Percentiles rank a stretch among this genome's conserved stretches.
Evolutionary conservation across 345 rosid genomes (phyloP).

Genomic region (Lepidium didymum): DNA sequence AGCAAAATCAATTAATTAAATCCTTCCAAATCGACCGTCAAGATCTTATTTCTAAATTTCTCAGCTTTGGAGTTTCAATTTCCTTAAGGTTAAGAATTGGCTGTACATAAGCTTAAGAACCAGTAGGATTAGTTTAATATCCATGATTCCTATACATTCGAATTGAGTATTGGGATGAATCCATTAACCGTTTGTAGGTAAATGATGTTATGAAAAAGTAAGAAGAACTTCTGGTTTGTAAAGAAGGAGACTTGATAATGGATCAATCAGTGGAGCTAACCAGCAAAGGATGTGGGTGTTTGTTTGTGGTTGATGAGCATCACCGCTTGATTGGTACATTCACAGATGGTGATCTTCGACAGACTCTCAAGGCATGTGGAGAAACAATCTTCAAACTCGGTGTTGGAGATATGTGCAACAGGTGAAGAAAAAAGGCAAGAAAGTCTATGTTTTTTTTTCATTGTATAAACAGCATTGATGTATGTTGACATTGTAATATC

Average conservation of each 20-base stretch:
- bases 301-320: slow-evolving; percentile 64
- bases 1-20: background rate
- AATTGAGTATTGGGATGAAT: background rate
- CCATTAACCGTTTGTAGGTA: slow-evolving; percentile 38
- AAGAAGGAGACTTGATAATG: slow-evolving; percentile 86
- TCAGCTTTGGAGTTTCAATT: background rate
- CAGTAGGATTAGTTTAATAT: slow-evolving; percentile 41
- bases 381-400: slow-evolving; percentile 88
- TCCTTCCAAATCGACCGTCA: slow-evolving; percentile 48
- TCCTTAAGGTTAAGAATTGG: background rate
- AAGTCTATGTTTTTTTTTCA: background rate
- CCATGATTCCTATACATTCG: background rate
- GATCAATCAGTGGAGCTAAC: no score
- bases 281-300: slow-evolving; percentile 93
- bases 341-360: slow-evolving; percentile 92
- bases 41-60: slow-evolving; percentile 37
- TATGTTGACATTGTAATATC: background rate
- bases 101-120: background rate
- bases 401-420: slow-evolving; percentile 97
- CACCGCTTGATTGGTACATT: slow-evolving; percentile 78
- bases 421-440: slow-evolving; percentile 30
- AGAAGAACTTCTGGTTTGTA: slow-evolving; percentile 83
- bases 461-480: background rate
- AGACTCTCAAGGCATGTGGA: slow-evolving; percentile 84
- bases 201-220: slow-evolving; percentile 90